Base-by-base conservation (phyloP, 2,329 filamentous ascomycete genomes). In the Parafenestella ontariensis region DNA sequence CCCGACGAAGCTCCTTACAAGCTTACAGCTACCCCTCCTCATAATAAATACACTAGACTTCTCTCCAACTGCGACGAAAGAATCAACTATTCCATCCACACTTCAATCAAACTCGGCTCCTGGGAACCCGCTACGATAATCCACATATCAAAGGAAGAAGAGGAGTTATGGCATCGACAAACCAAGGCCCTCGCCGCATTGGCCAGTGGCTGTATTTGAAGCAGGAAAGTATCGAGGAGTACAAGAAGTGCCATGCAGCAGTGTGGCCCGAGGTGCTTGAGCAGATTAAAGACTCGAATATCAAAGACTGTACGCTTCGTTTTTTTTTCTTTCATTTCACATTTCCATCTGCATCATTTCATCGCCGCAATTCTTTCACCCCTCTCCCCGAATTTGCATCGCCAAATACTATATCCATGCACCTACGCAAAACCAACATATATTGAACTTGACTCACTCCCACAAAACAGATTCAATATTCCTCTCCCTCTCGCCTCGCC, bases 251-350 rank as follows among this genome's bases (percentile, higher is more conserved):
- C 58, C 90, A 93, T 70, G 86, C 85, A 6, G 82, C 82, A 4
- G 89, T 92, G 0, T 94, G 90, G 90, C 89, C 89, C 5, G 88
- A 90, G 64, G 89, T 95, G 1, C 77, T 91, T 29, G 82, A 86
- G 72, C 88, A 92, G 77, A 92, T 94, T 68, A 86, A 87, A 70
- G 85, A 87, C 36, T 90, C 87, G 72, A 89, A 89, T 62, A 90
- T 94, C 54, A 78, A 81, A 56, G 90, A 94, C 69, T 94, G 70
- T 72, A 68, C 8, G 54, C 56, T 2, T 1, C 17, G 86, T 88
- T 76, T 57, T 81, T 75, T 26, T 53, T 13, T 31, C 26, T 20
- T 7, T 33, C 6, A 21, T n/a, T n/a, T n/a, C n/a, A n/a, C n/a
- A n/a, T n/a, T n/a, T n/a, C n/a, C n/a, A n/a, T n/a, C n/a, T n/a